A percentile compares a stretch with the other conserved stretches of the same genome.
Conservation (phyloP, 345 rosid species). For the Gossypium longicalyx region DNA sequence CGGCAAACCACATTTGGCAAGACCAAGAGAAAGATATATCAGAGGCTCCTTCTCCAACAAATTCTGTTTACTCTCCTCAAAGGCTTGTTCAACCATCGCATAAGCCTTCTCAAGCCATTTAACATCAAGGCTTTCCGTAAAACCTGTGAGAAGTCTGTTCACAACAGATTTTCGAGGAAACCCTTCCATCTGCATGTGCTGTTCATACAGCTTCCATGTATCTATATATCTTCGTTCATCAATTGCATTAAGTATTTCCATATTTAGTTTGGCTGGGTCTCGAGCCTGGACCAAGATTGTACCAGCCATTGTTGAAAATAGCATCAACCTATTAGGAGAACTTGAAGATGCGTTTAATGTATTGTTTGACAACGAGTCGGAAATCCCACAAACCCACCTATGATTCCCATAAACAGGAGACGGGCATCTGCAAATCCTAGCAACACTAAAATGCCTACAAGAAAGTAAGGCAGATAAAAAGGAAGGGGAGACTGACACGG, state of each 20-base stretch:
- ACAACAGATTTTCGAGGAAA: slow-evolving; percentile 71
- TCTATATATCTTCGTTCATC: slow-evolving; percentile 45
- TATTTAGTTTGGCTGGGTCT: slow-evolving; percentile 63
- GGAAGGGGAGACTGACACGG: background rate
- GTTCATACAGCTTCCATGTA: slow-evolving; percentile 67
- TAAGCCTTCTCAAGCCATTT: slow-evolving; percentile 63
- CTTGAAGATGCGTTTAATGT: background rate
- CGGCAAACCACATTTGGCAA: slow-evolving; percentile 60
- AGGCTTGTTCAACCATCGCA: slow-evolving; percentile 61
- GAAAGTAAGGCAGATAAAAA: slow-evolving; percentile 18
- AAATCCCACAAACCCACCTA: background rate
- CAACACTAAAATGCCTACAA: background rate
- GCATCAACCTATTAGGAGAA: slow-evolving; percentile 11
- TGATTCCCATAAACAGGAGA: slow-evolving; percentile 13
- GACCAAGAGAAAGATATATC: slow-evolving; percentile 67
- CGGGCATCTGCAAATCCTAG: slow-evolving; percentile 9
- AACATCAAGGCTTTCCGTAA: slow-evolving; percentile 52
- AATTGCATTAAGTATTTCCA: slow-evolving; percentile 58
- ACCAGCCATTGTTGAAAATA: slow-evolving; percentile 42
- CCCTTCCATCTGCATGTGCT: slow-evolving; percentile 78
- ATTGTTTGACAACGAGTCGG: slow-evolving; percentile 10
- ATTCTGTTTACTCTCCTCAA: slow-evolving; percentile 66
- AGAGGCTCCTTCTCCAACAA: slow-evolving; percentile 69
- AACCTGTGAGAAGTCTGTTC: slow-evolving; percentile 52
- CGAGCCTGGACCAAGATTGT: slow-evolving; percentile 75